Percentiles rank a stretch among this genome's conserved stretches.
Conservation (phyloP, 2,329 filamentous ascomycete species). For the Ceratocystiopsis sp. region DNA sequence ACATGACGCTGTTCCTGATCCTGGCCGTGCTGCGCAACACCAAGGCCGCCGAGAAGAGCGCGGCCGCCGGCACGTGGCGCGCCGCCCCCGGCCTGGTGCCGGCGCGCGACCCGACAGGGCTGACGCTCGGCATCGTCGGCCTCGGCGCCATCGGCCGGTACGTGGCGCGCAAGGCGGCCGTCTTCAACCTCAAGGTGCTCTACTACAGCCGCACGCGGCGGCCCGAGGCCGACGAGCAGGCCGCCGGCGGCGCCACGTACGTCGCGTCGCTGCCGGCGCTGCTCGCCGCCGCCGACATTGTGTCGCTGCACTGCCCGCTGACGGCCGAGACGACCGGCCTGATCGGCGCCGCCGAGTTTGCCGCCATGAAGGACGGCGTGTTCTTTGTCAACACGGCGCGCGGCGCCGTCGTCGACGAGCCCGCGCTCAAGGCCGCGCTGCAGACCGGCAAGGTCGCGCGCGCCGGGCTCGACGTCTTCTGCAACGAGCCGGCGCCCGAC, state of each 20-base stretch:
- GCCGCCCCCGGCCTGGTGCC: conserved; percentile 15
- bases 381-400: conserved; percentile 34
- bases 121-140: conserved; percentile 30
- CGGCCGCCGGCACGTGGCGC: conserved; percentile 22
- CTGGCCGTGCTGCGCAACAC: conserved; percentile 23
- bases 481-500: conserved; percentile 37
- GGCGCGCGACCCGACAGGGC: conserved; percentile 23
- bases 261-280: conserved; percentile 21
- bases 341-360: conserved; percentile 1
- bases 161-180: conserved; percentile 21
- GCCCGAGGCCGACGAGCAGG: conserved; percentile 17
- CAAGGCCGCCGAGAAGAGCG: conserved; percentile 19
- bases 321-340: conserved; percentile 20
- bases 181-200: conserved; percentile 25
- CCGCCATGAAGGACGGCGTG: conserved; percentile 24
- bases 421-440: conserved; percentile 17
- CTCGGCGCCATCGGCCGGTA: conserved; percentile 30
- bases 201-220: conserved; percentile 26
- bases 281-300: conserved; percentile 22
- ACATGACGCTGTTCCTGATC: conserved; percentile 15
- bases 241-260: conserved; percentile 19
- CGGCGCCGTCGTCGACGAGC: conserved; percentile 30
- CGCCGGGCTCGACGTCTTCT: conserved; percentile 31
- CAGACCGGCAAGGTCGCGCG: conserved; percentile 26
- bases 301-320: conserved; percentile 24